Conservation (phyloP, 139 green algal genomes). For the Deuterostichococcus epilithicus region DNA sequence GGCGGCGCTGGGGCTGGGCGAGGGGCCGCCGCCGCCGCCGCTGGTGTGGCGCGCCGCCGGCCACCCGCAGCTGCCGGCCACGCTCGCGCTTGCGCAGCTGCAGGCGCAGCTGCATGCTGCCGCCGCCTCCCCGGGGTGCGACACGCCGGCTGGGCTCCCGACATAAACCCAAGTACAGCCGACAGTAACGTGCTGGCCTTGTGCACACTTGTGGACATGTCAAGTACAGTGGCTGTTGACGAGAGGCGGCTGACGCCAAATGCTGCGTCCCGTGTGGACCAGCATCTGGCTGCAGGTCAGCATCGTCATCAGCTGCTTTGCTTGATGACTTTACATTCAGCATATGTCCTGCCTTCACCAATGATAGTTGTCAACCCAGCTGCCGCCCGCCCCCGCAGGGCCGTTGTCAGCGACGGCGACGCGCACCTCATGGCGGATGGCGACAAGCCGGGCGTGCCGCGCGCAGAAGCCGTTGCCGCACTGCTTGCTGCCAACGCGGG, state of each 20-base stretch:
- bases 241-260: too few species aligned
- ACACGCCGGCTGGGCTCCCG: too few species aligned
- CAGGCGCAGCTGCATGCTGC: conserved; percentile 17
- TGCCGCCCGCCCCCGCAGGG: not conserved
- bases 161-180: too few species aligned
- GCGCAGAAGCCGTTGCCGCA: conserved; percentile 32
- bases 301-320: too few species aligned
- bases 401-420: not conserved
- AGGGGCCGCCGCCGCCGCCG: conserved; percentile 42
- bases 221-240: too few species aligned
- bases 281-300: too few species aligned
- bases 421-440: not conserved
- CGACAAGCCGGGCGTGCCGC: conserved; percentile 3
- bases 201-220: too few species aligned
- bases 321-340: too few species aligned
- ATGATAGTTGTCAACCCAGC: too few species aligned
- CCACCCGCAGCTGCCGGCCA: conserved; percentile 61
- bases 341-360: too few species aligned
- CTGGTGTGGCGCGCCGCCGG: conserved; percentile 77
- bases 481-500: conserved; percentile 34
- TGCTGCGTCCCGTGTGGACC: too few species aligned
- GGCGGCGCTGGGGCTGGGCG: conserved; percentile 26
- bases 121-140: conserved; percentile 17
- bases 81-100: conserved; percentile 23
- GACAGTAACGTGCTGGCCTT: too few species aligned